Percentiles rank a stretch among this genome's conserved stretches.
phyloP scores from a whole-genome alignment of 2,329 filamentous ascomycete species.

The Elsinoe fawcettii region DNA sequence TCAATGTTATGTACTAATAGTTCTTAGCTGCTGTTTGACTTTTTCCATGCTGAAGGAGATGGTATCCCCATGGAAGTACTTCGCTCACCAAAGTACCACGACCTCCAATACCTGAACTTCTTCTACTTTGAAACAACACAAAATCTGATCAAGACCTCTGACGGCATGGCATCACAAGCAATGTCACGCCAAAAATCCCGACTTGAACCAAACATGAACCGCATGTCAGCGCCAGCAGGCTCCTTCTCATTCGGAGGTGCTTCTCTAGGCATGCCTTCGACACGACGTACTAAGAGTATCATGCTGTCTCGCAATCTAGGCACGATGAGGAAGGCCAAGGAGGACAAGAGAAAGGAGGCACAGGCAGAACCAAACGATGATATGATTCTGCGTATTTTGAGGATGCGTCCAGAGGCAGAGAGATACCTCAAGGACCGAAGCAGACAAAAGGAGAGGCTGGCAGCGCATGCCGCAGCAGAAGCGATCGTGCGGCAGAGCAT shows the following conservation, averaged over 20 bases:
- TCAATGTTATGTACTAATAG: neutral
- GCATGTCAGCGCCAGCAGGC: conserved; percentile 58
- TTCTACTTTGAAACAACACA: conserved; percentile 95
- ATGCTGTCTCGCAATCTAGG: conserved; percentile 92
- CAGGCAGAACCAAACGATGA: conserved; percentile 96
- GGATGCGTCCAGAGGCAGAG: conserved; percentile 88
- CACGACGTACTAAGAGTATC: conserved; percentile 51
- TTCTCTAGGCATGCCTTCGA: conserved; percentile 50
- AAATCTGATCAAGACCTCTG: conserved; percentile 86
- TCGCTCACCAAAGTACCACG: conserved; percentile 96
- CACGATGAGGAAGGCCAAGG: conserved; percentile 92
- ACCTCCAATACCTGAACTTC: conserved; percentile 92
- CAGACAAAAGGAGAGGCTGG: conserved; percentile 86
- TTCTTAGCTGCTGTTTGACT: conserved; percentile 64
- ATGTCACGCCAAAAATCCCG: conserved; percentile 61
- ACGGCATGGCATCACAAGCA: conserved; percentile 86
- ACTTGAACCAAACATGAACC: conserved; percentile 46
- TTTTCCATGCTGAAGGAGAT: conserved; percentile 91
- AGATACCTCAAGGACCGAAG: conserved; percentile 83
- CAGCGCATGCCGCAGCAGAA: conserved; percentile 81
- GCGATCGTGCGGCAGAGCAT: conserved; percentile 92
- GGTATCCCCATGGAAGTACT: conserved; percentile 86
- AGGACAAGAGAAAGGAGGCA: conserved; percentile 89
- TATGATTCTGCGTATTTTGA: conserved; percentile 89
- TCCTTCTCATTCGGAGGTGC: conserved; percentile 44